These are phyloP conservation scores for Anisodus acutangulus DNA, from an alignment of 257 asterid genomes.

Conservation along the genomic window DNA sequence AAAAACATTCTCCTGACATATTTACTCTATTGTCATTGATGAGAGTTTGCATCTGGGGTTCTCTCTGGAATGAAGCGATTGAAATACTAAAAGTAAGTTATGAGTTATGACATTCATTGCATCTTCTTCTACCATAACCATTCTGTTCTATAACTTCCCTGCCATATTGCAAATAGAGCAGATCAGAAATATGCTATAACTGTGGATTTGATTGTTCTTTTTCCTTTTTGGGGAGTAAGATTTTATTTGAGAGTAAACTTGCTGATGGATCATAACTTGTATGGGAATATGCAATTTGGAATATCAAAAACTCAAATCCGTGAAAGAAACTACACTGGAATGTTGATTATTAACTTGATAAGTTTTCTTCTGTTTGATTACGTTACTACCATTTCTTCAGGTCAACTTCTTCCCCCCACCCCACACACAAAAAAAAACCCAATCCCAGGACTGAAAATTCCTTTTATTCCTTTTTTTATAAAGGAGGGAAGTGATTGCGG, in stretches of 20 bases:
- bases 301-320: not conserved
- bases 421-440: too few species aligned
- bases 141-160: not conserved
- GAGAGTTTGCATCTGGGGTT: conserved; percentile 86
- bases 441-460: not conserved
- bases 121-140: not conserved
- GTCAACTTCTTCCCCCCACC: not conserved
- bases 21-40: conserved; percentile 74
- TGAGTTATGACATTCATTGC: conserved; percentile 30
- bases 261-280: not conserved
- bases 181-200: not conserved
- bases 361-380: not conserved
- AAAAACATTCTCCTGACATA: conserved; percentile 58
- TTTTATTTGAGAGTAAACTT: conserved; percentile 11
- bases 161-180: not conserved
- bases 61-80: conserved; percentile 73
- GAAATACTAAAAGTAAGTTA: conserved; percentile 68
- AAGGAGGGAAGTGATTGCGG: not conserved
- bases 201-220: not conserved
- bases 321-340: not conserved
- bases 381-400: not conserved
- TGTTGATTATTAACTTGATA: conserved; percentile 8
- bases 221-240: not conserved
- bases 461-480: not conserved
- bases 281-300: not conserved